Evolutionary conservation across 768 basidiomycete species (phyloP), one percentile per base, ranked within the genome.

Genomic region (Sutorius australiensis): DNA sequence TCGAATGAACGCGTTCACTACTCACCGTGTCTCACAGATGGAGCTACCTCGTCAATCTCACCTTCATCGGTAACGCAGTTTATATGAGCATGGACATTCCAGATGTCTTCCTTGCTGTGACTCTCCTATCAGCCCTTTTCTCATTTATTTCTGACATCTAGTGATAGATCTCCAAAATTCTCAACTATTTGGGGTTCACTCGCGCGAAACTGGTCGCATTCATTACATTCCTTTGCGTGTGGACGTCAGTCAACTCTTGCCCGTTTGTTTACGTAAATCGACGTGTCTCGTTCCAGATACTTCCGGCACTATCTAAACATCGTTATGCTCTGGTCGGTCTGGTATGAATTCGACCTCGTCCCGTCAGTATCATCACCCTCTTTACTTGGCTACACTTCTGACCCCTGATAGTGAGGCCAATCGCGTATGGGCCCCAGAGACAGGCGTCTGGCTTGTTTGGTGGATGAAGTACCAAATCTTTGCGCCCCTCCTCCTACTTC

Each of bases 11-110:
- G 14, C 0, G 3, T 12, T 36, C 13, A 12, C 6, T 11, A 34
- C 41, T 58, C 50, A 59, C 33, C 13, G 21, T 27, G 3, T 40
- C 39, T 37, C 33, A 21, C 64, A 92, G 91, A 34, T 92, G 92
- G 90, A 92, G 90, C 60, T 91, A 92, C 63, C 59, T 85, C 31
- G 55, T 84, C 58, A 94, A 92, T 70, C 39, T 92, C 48, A 98
- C 94, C 0, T 70, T 81, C 47, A 94, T 98, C 39, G 97, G 97
- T 10, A 89, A 90, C 58, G 87, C 93, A 6, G 81, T 99, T 28
- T 98, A 87, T 62, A 79, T 95, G 73, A 97, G 93, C 67, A 98
- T 98, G 97, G 97, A 99, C 73, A 77, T 95, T 17, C 92, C 95
- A 0, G 97, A 99, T 66, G 72, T 83, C 32, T 90, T 88, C 70